phyloP scores from a whole-genome alignment of 352 stramenopile genomes.

The Phytophthora quininea region DNA sequence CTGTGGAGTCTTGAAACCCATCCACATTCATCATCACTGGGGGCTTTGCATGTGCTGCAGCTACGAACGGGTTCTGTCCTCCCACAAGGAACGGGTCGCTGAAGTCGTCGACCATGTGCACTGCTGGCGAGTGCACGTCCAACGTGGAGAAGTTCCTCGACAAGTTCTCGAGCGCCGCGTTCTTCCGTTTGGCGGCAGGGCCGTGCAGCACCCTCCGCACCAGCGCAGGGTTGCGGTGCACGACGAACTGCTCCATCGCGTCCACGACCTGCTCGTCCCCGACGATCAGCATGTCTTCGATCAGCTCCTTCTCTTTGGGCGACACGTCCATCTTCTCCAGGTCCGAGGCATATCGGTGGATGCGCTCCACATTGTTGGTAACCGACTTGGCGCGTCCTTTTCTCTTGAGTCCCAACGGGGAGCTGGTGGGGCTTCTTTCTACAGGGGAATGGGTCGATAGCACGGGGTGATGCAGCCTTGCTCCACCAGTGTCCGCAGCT shows the following conservation, averaged over 20 bases:
- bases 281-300: conserved; percentile 74
- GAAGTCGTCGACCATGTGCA: conserved; percentile 20
- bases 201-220: conserved; percentile 60
- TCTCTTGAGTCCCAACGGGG: conserved; percentile 64
- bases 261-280: conserved; percentile 80
- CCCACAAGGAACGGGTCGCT: conserved; percentile 55
- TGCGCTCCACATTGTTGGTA: conserved; percentile 67
- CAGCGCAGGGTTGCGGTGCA: conserved; percentile 55
- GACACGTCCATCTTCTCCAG: conserved; percentile 77
- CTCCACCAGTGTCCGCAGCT: conserved; percentile 72
- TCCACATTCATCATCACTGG: conserved; percentile 37
- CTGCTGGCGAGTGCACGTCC: conserved; percentile 50
- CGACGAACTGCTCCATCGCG: conserved; percentile 79
- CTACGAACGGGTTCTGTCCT: conserved; percentile 52
- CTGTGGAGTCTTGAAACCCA: background rate
- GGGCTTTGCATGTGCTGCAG: conserved; percentile 26
- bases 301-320: conserved; percentile 57
- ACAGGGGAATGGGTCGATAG: conserved; percentile 29
- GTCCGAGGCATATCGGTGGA: conserved; percentile 70
- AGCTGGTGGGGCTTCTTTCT: conserved; percentile 40
- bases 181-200: conserved; percentile 34
- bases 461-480: conserved; percentile 72
- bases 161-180: conserved; percentile 52
- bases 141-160: conserved; percentile 62
- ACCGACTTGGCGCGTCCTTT: conserved; percentile 76